Evolutionary conservation across 441 rosid species (phyloP), one percentile per base, ranked within the genome.

Genomic region (Populus hybrid): DNA sequence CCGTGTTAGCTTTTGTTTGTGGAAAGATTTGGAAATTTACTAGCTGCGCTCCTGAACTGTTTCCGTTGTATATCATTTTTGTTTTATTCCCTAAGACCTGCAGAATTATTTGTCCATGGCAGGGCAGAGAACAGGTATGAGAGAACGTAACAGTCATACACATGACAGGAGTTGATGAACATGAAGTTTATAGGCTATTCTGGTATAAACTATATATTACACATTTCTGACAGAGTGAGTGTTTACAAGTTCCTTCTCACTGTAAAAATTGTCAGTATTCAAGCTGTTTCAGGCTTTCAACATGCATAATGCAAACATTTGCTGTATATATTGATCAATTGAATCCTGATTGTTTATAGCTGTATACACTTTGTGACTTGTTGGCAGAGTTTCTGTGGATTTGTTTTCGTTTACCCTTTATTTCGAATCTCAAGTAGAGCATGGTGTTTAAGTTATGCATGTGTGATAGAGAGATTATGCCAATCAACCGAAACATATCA

Each of bases 61-160:
- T 20, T 77, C 20, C 26, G 38, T 40, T 9, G 12, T 23, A n/a
- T 1, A 1, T 8, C 1, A 12, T 26, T 10, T 63, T 63, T 20
- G 7, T 4, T 53, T 69, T n/a, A 10, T 40, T 72, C 14, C 72
- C 69, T 28, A 36, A 38, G 14, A 67, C 42, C 4, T 12, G 26
- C 50, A 50, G 0, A 16, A 30, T 73, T 82, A 12, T 53, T 71
- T 79, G 74, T 59, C 74, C 26, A 34, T 82, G 84, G 67, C 80
- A 86, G 94, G 91, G 86, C 90, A 89, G 94, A 84, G 87, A 87
- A 75, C 86, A 75, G 88, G 81, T 86, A 86, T 86, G 92, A 89
- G 77, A 81, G 85, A 74, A 75, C 82, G 8, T 78, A 23, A 69
- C 26, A 36, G 11, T 36, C 78, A 69, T 21, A 73, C 35, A 18